Evolutionary conservation across 2,329 filamentous ascomycete species (phyloP).

Genomic region (Aspergillus flavus): DNA sequence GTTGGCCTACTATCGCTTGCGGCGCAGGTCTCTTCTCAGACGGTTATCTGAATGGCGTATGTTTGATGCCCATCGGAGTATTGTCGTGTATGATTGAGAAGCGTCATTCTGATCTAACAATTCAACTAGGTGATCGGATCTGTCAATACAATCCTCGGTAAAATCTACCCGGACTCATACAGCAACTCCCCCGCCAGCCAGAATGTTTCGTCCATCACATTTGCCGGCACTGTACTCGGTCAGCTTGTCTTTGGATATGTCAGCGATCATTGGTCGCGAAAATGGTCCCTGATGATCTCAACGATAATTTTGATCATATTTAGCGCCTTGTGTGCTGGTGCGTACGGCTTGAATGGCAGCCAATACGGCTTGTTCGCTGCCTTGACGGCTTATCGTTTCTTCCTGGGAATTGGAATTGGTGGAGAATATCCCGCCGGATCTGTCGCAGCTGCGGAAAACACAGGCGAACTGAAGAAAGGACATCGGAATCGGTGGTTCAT

Average conservation of each 20-base stretch:
- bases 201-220: conserved; percentile 80
- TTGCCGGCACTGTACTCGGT: conserved; percentile 82
- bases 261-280: conserved; percentile 82
- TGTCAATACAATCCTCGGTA: conserved; percentile 73
- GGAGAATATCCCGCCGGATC: conserved; percentile 64
- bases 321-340: conserved; percentile 74
- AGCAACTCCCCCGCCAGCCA: conserved; percentile 67
- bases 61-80: conserved; percentile 17
- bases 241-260: conserved; percentile 80
- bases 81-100: not conserved
- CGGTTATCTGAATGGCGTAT: conserved; percentile 85
- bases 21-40: conserved; percentile 89
- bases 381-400: conserved; percentile 81
- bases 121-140: conserved; percentile 72
- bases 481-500: conserved; percentile 90
- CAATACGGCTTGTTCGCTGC: conserved; percentile 73
- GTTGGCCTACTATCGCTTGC: conserved; percentile 80
- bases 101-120: conserved; percentile 1
- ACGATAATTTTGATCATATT: conserved; percentile 85
- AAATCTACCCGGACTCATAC: conserved; percentile 72
- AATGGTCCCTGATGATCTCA: conserved; percentile 76
- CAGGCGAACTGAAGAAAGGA: conserved; percentile 76
- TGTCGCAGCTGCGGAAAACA: conserved; percentile 81
- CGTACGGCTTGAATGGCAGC: conserved; percentile 73
- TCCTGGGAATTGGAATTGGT: conserved; percentile 77